phyloP scores from a whole-genome alignment of 1,284 basidiomycete genomes.

The Cryptococcus sp. region DNA sequence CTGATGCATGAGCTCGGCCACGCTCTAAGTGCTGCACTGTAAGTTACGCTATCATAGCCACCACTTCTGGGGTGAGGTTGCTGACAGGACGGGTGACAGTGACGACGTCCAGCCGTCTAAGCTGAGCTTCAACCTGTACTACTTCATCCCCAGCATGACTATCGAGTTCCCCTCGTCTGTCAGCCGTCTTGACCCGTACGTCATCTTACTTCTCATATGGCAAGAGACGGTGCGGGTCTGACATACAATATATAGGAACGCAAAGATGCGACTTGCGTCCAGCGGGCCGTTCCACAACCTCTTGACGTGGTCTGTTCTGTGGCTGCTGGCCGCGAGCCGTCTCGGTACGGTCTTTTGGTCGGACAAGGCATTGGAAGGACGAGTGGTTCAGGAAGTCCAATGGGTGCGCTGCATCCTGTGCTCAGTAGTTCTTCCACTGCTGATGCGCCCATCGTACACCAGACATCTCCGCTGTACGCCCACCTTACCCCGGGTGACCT shows the following conservation, averaged over 20 bases:
- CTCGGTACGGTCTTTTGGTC: conserved; percentile 31
- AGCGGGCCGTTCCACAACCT: conserved; percentile 47
- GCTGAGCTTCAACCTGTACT: conserved; percentile 31
- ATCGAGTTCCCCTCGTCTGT: conserved; percentile 38
- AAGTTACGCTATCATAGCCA: conserved; percentile 8
- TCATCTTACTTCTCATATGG: not conserved
- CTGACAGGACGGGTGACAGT: conserved; percentile 7
- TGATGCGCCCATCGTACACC: not conserved
- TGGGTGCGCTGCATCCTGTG: conserved; percentile 17
- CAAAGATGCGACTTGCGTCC: conserved; percentile 39
- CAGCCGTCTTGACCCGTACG: conserved; percentile 30
- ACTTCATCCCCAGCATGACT: conserved; percentile 38
- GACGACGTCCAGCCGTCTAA: conserved; percentile 38
- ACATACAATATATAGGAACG: conserved; percentile 17
- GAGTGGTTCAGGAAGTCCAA: conserved; percentile 29
- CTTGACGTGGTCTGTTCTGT: conserved; percentile 27
- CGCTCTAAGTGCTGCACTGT: conserved; percentile 41
- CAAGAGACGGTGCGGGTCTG: conserved; percentile 1
- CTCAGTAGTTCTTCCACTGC: not conserved
- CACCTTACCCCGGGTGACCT: conserved; percentile 32
- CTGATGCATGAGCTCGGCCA: conserved; percentile 47
- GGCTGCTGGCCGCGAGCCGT: conserved; percentile 19
- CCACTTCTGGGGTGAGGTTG: not conserved
- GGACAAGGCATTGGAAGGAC: conserved; percentile 22
- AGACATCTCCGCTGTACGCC: conserved; percentile 29